A percentile compares a stretch with the other conserved stretches of the same genome.
phyloP scores from a whole-genome alignment of 345 rosid species.

The Punica granatum region DNA sequence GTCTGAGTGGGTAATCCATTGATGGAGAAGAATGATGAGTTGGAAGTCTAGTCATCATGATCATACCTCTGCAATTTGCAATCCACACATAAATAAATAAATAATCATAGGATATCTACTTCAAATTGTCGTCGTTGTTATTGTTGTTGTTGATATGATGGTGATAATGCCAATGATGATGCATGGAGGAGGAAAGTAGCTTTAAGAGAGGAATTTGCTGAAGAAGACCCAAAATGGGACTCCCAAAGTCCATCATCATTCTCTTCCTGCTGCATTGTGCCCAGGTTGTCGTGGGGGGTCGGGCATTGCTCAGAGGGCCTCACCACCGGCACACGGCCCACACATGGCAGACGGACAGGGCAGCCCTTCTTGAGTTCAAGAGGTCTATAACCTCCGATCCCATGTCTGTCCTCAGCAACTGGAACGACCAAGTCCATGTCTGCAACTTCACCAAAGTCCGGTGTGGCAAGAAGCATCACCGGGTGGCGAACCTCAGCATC shows the following conservation, averaged over 20 bases:
- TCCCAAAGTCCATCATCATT: slow-evolving; percentile 12
- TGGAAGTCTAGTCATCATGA: slow-evolving; percentile 20
- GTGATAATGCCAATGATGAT: not conserved
- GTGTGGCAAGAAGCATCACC: slow-evolving; percentile 26
- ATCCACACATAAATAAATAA: not conserved
- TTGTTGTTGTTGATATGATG: not conserved
- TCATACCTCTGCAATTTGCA: slow-evolving; percentile 1
- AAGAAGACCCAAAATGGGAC: slow-evolving; percentile 16
- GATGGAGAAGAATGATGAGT: slow-evolving; percentile 10
- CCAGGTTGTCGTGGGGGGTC: not conserved
- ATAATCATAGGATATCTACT: slow-evolving; percentile 3
- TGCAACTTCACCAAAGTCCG: slow-evolving; percentile 37
- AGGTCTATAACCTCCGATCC: slow-evolving; percentile 23
- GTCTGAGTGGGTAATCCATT: not conserved
- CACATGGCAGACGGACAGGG: slow-evolving; percentile 33
- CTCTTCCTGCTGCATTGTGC: slow-evolving; percentile 18
- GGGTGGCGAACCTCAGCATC: slow-evolving; percentile 25
- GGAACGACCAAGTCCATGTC: slow-evolving; percentile 29
- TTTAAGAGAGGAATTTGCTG: not conserved
- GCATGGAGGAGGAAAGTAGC: not conserved
- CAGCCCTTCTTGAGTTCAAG: slow-evolving; percentile 42
- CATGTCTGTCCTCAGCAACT: slow-evolving; percentile 23
- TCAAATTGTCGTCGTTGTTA: not conserved
- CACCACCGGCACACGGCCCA: slow-evolving; percentile 9
- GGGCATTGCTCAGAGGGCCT: slow-evolving; percentile 2